Evolutionary conservation across 495 filamentous ascomycete genomes (phyloP), one percentile per base, ranked within the genome.

Genomic region (Tuber brumale): DNA sequence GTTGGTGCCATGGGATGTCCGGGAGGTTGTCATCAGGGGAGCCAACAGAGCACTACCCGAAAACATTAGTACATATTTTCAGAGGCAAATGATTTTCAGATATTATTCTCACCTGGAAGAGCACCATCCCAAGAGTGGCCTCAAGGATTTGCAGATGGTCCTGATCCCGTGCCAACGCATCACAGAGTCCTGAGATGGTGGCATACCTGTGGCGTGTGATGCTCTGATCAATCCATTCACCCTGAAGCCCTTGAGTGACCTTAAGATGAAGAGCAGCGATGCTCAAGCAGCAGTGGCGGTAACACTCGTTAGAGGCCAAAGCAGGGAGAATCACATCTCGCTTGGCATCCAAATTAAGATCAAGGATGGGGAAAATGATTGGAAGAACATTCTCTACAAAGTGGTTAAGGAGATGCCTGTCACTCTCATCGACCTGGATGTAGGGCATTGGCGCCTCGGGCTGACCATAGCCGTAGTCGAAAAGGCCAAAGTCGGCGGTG

Each of bases 231-330:
- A 93, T 91, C 77, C 94, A 89, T 75, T 97, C 93, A 31, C 93
- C 83, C 43, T 90, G 85, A 72, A 89, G 85, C 21, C 79, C 78
- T 76, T 86, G 85, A 0, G 91, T 92, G 0, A 93, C 90, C 86
- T 97, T 98, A 81, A 92, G 90, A 84, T 99, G 95, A 80, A 96
- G 92, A n/a, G 95, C 95, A 21, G 95, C 88, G 77, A 97, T 94
- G 86, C 94, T 97, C 75, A 99, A 86, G 85, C 95, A 98, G 85
- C 94, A 97, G 85, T 97, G 94, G 27, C 97, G 87, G 84, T 97
- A 99, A 76, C 89, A 92, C 83, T 93, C 94, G 88, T 98, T 99
- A 72, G 88, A 92, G 82, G 94, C 92, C 39, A 99, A 86, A 31
- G 95, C 90, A 2, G 90, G 92, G 3, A 99, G 87, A 80, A 99